Percentiles rank a stretch among this genome's conserved stretches.
Conservation (phyloP, 805 yeast species). For the Metschnikowia santaceciliae region DNA sequence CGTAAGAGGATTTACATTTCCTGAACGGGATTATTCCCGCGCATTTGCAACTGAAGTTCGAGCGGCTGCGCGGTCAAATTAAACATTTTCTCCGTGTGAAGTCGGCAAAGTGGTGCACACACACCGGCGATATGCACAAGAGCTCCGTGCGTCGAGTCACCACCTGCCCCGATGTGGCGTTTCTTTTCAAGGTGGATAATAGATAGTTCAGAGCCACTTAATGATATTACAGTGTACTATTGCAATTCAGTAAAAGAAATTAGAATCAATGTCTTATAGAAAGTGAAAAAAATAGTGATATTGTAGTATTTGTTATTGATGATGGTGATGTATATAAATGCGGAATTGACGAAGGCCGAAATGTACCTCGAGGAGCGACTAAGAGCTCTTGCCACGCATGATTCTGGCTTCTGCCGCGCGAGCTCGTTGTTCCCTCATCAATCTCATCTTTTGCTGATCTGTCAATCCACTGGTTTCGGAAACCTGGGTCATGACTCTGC, state of each 20-base stretch:
- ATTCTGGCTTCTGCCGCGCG: slow-evolving; percentile 90
- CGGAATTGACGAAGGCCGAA: background rate
- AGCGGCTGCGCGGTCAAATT: background rate
- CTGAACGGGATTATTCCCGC: background rate
- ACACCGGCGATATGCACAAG: background rate
- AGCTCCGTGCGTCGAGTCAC: background rate
- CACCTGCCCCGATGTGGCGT: too few relatives aligned
- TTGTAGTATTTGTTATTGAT: background rate
- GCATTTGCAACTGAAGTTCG: background rate
- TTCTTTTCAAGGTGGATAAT: too few relatives aligned
- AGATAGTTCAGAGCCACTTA: too few relatives aligned
- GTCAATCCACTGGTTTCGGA: slow-evolving; percentile 57
- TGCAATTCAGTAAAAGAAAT: too few relatives aligned
- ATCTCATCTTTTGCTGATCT: slow-evolving; percentile 67
- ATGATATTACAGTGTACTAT: too few relatives aligned
- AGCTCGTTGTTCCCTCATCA: slow-evolving; percentile 93
- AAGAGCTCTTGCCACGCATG: background rate
- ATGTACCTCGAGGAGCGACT: background rate
- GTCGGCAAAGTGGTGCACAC: background rate
- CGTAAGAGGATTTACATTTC: background rate
- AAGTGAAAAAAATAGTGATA: too few relatives aligned
- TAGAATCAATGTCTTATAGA: too few relatives aligned
- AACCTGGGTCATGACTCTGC: slow-evolving; percentile 13
- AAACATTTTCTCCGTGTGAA: background rate
- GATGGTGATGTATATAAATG: background rate